Conservation (phyloP, 257 asterid genomes). For the Perilla frutescens region DNA sequence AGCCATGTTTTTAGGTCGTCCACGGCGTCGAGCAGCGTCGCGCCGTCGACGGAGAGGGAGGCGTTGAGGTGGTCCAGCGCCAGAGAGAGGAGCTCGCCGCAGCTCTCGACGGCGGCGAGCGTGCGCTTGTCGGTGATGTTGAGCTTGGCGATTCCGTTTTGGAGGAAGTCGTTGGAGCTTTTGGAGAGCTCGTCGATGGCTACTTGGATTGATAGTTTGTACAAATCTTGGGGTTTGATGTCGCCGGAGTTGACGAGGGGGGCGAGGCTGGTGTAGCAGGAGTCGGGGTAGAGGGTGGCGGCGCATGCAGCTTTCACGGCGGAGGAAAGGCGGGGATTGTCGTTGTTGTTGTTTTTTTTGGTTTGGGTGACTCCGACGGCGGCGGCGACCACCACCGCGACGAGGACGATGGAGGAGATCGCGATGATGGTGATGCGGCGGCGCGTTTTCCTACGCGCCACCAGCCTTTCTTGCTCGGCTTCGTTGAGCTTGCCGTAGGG, state of each 20-base stretch:
- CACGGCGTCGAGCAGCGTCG: conserved; percentile 38
- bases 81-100: conserved; percentile 58
- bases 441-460: conserved; percentile 56
- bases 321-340: conserved; percentile 19
- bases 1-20: conserved; percentile 76
- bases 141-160: conserved; percentile 33
- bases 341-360: conserved; percentile 26
- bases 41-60: conserved; percentile 44
- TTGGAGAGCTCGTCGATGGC: conserved; percentile 57
- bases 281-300: conserved; percentile 56
- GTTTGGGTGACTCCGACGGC: conserved; percentile 56
- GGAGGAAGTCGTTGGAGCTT: conserved; percentile 44
- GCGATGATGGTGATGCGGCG: conserved; percentile 56
- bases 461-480: conserved; percentile 60
- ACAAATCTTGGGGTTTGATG: conserved; percentile 52
- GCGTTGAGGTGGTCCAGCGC: conserved; percentile 67
- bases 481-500: conserved; percentile 67
- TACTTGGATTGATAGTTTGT: conserved; percentile 52
- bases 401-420: conserved; percentile 60
- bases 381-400: conserved; percentile 54
- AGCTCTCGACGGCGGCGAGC: conserved; percentile 47
- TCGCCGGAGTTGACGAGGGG: conserved; percentile 46
- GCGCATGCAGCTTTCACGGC: conserved; percentile 51
- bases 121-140: conserved; percentile 49
- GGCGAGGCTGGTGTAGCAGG: conserved; percentile 56